Evolutionary conservation across 345 rosid genomes (phyloP).

Genomic region (Lepidium africanum): DNA sequence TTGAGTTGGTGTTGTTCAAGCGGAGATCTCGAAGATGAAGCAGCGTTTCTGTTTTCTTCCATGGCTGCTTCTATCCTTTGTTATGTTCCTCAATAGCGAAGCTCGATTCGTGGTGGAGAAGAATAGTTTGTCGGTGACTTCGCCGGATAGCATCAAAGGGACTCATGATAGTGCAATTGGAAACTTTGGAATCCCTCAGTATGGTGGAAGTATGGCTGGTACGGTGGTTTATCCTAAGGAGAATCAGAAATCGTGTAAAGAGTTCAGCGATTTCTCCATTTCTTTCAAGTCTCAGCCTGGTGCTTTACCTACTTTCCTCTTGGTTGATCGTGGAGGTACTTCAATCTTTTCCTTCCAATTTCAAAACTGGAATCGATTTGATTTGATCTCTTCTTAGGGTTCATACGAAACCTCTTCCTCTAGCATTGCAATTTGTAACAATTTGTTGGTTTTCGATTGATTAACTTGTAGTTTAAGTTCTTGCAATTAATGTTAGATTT

Average conservation of each 20-base stretch:
- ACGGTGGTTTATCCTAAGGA: constrained; percentile 61
- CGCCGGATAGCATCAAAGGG: constrained; percentile 89
- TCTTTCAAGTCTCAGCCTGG: constrained; percentile 73
- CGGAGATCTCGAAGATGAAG: constrained; percentile 32
- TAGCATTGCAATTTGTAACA: no score
- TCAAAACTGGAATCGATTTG: neutral
- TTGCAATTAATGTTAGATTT: neutral
- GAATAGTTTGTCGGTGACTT: constrained; percentile 78
- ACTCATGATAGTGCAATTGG: constrained; percentile 89
- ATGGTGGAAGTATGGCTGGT: constrained; percentile 99
- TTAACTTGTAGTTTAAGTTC: no score
- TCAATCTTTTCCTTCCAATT: neutral
- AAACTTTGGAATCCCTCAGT: constrained; percentile 96
- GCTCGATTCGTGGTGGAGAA: constrained; percentile 94
- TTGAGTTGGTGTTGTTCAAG: neutral
- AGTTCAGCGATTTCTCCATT: constrained; percentile 51
- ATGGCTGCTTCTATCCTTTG: neutral
- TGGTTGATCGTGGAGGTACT: constrained; percentile 95
- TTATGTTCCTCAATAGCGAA: neutral
- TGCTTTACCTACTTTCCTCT: constrained; percentile 65
- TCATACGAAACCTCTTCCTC: neutral
- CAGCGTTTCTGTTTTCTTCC: constrained; percentile 36
- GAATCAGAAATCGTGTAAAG: constrained; percentile 70
- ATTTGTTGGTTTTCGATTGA: no score
- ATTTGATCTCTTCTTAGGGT: neutral